phyloP scores from a whole-genome alignment of 306 rosid genomes.

The Inga leiocalycina region DNA sequence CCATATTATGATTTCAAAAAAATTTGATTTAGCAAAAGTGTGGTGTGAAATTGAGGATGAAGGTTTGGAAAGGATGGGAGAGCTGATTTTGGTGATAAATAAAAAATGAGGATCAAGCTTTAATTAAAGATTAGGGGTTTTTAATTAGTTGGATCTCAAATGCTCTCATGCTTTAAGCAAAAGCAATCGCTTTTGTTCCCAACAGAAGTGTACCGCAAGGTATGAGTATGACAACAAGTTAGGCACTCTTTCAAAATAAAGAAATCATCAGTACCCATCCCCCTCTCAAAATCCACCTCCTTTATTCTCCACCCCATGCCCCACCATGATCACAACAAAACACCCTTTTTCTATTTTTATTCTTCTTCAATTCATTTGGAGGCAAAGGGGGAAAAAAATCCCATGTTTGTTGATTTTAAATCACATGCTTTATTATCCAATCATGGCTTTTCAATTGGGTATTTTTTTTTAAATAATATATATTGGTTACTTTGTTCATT shows the following conservation, averaged over 20 bases:
- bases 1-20: conserved; percentile 11
- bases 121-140: conserved; percentile 52
- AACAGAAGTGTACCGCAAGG: conserved; percentile 56
- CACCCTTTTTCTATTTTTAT: neutral
- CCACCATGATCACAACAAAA: conserved; percentile 31
- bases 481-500: neutral
- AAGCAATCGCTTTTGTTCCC: conserved; percentile 54
- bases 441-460: neutral
- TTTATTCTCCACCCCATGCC: conserved; percentile 11
- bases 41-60: conserved; percentile 14
- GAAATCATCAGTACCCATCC: neutral
- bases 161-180: conserved; percentile 57
- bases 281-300: conserved; percentile 39
- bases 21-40: neutral
- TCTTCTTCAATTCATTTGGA: neutral
- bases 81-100: conserved; percentile 36
- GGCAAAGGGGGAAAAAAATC: neutral
- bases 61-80: conserved; percentile 35
- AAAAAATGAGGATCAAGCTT: conserved; percentile 29
- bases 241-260: conserved; percentile 25
- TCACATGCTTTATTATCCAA: conserved; percentile 16
- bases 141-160: conserved; percentile 40
- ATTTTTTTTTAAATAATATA: neutral
- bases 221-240: conserved; percentile 31
- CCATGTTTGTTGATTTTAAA: neutral